Base-by-base conservation (phyloP, 305 asterid species). In the Plantago rigida region DNA sequence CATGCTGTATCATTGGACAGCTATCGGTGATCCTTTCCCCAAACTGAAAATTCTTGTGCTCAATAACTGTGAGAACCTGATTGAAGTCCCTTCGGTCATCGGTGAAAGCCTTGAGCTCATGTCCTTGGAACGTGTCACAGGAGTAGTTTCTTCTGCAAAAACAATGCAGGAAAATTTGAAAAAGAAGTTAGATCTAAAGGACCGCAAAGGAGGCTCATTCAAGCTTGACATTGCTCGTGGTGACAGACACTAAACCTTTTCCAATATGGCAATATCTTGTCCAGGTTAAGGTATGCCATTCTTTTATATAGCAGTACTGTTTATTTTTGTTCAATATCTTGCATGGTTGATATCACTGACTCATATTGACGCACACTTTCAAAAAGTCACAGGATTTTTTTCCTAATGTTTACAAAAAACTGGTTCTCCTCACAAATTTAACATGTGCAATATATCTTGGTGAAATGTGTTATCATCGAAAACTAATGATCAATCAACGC, bases 1-100 rank as follows among this genome's bases (percentile, higher is more conserved):
- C 0, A 74, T 77, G 53, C 44, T 85, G 26, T 69, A 50, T 31
- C 9, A 24, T 1, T 85, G 89, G 94, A 66, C 41, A 1, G 74
- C 78, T 9, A 71, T 74, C 3, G 69, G 34, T 0, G 51, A 51
- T 69, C 56, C 76, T 22, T 81, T 85, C 56, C 87, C 87, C 0
- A 61, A 44, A 11, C 82, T 85, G 9, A 69, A 31, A 4, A 42
- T 62, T 28, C 81, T 81, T 19, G 70, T 62, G 49, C 77, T 85
- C 5, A 70, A 55, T 51, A 65, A 68, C 56, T 85, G 90, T 31
- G 56, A 47, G 42, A 57, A 22, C 0, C 85, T 85, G 1, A 22
- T 47, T 26, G 71, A 59, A 13, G 60, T 85, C 45, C 94, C 94
- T 9, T 1, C 22, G n/a, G 61, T 39, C 39, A 47, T 85, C 51